Evolutionary conservation across 306 rosid species (phyloP).

Genomic region (Fragaria ananassa): DNA sequence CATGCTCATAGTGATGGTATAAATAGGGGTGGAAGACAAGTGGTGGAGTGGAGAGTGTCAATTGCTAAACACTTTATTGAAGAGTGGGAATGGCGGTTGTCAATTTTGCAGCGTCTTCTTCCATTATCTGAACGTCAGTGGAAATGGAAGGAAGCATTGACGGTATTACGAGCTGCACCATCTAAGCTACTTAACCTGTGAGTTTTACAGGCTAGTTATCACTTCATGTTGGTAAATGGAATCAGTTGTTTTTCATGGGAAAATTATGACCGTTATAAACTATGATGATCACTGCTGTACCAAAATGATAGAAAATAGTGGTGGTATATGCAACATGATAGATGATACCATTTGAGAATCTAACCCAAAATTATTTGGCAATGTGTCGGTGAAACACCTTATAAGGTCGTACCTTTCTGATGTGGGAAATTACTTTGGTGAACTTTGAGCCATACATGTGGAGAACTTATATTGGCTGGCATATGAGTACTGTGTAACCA

Average conservation of each 20-base stretch:
- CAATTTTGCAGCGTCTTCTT: constrained; percentile 90
- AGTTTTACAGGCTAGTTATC: constrained; percentile 29
- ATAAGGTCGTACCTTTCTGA: not conserved
- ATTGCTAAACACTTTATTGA: constrained; percentile 72
- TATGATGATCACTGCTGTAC: not conserved
- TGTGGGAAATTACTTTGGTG: not conserved
- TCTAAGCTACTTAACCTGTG: constrained; percentile 95
- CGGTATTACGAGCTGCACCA: constrained; percentile 93
- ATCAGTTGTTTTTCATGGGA: not conserved
- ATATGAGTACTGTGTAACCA: not conserved
- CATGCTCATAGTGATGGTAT: constrained; percentile 45
- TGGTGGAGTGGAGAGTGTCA: constrained; percentile 87
- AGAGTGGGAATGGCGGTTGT: constrained; percentile 99
- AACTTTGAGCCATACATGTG: not conserved
- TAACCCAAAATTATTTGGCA: not conserved
- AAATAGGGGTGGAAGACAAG: constrained; percentile 64
- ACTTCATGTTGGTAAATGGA: constrained; percentile 1
- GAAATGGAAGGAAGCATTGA: constrained; percentile 97
- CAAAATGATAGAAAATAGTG: not conserved
- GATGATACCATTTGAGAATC: not conserved
- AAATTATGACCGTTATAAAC: not conserved
- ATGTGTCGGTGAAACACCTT: not conserved
- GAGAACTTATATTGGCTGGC: not conserved
- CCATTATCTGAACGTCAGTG: constrained; percentile 92
- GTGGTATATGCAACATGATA: not conserved